Base-by-base conservation (phyloP, 176 grass and related monocot genomes). In the Guadua angustifolia region DNA sequence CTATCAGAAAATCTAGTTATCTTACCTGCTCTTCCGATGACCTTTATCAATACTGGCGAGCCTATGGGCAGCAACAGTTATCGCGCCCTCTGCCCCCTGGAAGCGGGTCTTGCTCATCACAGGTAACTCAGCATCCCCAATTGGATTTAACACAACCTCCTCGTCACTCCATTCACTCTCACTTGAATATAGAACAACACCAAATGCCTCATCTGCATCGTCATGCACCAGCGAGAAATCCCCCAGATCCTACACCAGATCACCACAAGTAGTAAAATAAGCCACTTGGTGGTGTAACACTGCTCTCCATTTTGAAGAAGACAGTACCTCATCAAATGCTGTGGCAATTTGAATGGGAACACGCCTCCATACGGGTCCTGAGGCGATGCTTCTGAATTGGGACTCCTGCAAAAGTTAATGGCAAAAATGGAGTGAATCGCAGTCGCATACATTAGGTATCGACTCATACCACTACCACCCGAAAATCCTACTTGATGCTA, bases 101-200 rank as follows among this genome's bases (percentile, higher is more conserved):
- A 87, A 74, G 8, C 44, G 68, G 39, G 78, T 85, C 61, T 91
- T 88, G 36, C 83, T 82, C 16, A 38, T 77, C 9, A 82, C 29
- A 3, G 89, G 91, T 60, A 93, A 75, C 61, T 97, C 94, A 57
- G 93, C 66, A 52, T 93, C 91, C 26, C 71, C 76, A 14, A 71
- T 86, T 62, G 82, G 70, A 24, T 88, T 79, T 33, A 93, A 46
- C 78, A 91, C 36, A 36, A 86, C 43, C n/a, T 97, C 94, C 4
- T 85, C 81, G 40, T 93, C 91, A 59, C 89, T 93, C 79, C 92
- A 92, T 7, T 97, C 91, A 59, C 91, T 90, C 75, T 96, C 91
- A 61, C 86, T 91, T 63, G 91, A 89, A 81, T 83, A 92, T 56
- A 79, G 9, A 83, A 35, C 19, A 76, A 69, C 13, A 18, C 64